A percentile compares a stretch with the other conserved stretches of the same genome.
Evolutionary conservation across 305 asterid genomes (phyloP).

Genomic region (Ruellia speciosa): DNA sequence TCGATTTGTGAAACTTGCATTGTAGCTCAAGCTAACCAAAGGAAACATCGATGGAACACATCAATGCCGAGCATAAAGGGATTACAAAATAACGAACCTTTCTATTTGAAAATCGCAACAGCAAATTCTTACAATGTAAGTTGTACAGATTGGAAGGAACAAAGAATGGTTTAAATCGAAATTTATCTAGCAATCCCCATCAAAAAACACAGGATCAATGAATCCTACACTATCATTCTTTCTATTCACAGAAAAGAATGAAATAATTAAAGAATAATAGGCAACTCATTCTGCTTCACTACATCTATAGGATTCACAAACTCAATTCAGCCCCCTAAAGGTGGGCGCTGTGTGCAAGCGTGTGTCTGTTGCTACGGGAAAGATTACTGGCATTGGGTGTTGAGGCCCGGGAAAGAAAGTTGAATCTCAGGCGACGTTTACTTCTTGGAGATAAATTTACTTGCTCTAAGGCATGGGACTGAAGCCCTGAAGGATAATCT

Average conservation of each 20-base stretch:
- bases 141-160: too few relatives aligned
- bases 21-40: too few relatives aligned
- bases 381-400: constrained; percentile 30
- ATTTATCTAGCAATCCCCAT: not conserved
- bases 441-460: constrained; percentile 58
- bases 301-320: not conserved
- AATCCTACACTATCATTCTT: constrained; percentile 28
- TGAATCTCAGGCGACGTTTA: constrained; percentile 28
- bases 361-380: not conserved
- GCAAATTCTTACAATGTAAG: too few relatives aligned
- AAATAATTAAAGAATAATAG: constrained; percentile 19
- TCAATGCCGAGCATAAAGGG: too few relatives aligned
- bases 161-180: not conserved
- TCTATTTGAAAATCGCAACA: too few relatives aligned
- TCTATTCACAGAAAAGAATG: constrained; percentile 47
- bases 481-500: constrained; percentile 68
- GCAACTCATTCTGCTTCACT: too few relatives aligned
- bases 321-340: not conserved
- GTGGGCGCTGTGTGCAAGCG: not conserved
- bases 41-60: too few relatives aligned
- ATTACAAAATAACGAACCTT: too few relatives aligned
- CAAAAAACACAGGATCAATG: not conserved
- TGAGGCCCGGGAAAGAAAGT: constrained; percentile 33
- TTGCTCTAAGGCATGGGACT: constrained; percentile 55
- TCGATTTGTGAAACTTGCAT: too few relatives aligned